Conservation (phyloP, 1,284 basidiomycete species). For the Polyporus tsugae region DNA sequence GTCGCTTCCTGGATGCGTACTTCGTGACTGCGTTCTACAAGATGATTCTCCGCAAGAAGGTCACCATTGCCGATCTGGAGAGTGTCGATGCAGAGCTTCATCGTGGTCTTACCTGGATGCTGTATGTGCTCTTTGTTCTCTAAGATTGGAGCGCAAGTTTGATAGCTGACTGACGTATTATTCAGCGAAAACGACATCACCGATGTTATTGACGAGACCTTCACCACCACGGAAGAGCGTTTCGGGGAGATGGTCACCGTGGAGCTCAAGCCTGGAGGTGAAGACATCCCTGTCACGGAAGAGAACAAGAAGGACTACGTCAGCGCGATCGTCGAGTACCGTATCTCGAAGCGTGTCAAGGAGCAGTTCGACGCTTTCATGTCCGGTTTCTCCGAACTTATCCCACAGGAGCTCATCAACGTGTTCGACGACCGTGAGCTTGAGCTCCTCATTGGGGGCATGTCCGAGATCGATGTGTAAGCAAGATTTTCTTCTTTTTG, state of each 20-base stretch:
- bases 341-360: conserved; percentile 92
- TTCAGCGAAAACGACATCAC: conserved; percentile 94
- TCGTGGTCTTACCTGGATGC: conserved; percentile 96
- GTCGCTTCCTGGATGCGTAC: conserved; percentile 98
- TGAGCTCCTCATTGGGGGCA: conserved; percentile 96
- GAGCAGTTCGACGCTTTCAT: conserved; percentile 98
- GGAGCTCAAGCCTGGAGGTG: conserved; percentile 90
- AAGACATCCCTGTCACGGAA: conserved; percentile 89
- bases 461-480: conserved; percentile 97
- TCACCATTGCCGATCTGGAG: conserved; percentile 88
- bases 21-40: conserved; percentile 99
- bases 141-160: not conserved
- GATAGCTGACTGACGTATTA: conserved; percentile 4
- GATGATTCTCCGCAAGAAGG: conserved; percentile 94
- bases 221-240: conserved; percentile 93
- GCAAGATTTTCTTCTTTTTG: conserved; percentile 40
- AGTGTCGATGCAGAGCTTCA: conserved; percentile 91
- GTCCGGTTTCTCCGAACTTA: conserved; percentile 94
- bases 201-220: conserved; percentile 94
- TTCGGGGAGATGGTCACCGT: conserved; percentile 97
- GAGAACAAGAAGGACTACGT: conserved; percentile 99
- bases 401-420: conserved; percentile 94
- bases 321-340: conserved; percentile 92
- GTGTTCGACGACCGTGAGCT: conserved; percentile 99
- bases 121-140: conserved; percentile 61